These are phyloP conservation scores for Paecilomyces fulvus DNA, from an alignment of 2,329 filamentous ascomycete species.

Conservation along the genomic window DNA sequence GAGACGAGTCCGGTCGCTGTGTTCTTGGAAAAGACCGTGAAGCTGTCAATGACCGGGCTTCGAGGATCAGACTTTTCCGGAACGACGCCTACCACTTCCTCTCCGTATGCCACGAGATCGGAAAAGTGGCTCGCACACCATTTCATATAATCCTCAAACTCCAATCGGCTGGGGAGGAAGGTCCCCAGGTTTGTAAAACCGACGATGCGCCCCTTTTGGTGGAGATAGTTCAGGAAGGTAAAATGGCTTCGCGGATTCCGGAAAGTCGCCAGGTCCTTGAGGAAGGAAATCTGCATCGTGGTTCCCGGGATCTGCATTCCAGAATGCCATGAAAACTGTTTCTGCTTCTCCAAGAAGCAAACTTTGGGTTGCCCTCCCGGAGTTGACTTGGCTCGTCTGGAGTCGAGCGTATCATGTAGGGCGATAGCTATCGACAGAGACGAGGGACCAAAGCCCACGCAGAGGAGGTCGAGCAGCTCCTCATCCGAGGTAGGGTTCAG, in stretches of 20 bases:
- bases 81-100: conserved; percentile 65
- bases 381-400: conserved; percentile 33
- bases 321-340: conserved; percentile 80
- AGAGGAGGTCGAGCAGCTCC: conserved; percentile 74
- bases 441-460: conserved; percentile 87
- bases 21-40: conserved; percentile 60
- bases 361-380: conserved; percentile 54
- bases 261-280: conserved; percentile 89
- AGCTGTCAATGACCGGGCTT: conserved; percentile 50
- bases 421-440: conserved; percentile 84
- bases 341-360: conserved; percentile 80
- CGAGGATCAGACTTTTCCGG: conserved; percentile 46
- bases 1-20: conserved; percentile 36
- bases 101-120: conserved; percentile 63
- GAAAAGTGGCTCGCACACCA: conserved; percentile 83
- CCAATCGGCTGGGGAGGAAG: conserved; percentile 74
- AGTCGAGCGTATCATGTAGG: conserved; percentile 66
- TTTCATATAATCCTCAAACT: conserved; percentile 92
- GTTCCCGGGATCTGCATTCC: conserved; percentile 91
- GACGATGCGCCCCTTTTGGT: conserved; percentile 69
- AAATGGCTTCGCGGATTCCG: conserved; percentile 83
- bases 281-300: conserved; percentile 95
- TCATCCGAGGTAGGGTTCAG: conserved; percentile 27
- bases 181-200: conserved; percentile 87
- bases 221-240: conserved; percentile 92